These are phyloP conservation scores for Fusarium marasasianum DNA, from an alignment of 2,329 filamentous ascomycete genomes.

Conservation along the genomic window DNA sequence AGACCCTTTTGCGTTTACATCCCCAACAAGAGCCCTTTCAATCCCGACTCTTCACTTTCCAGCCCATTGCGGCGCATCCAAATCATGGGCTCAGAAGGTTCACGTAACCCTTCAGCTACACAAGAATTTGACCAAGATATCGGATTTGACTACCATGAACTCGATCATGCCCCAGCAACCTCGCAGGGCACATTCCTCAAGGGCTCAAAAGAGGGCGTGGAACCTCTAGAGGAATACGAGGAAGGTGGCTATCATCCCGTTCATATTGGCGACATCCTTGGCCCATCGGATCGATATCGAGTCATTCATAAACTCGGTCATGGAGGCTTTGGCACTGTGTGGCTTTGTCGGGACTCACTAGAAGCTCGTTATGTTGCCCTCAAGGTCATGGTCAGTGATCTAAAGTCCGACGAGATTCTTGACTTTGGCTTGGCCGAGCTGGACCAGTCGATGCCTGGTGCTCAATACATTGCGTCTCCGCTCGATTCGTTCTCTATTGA, in stretches of 20 bases:
- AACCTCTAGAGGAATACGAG: constrained; percentile 5
- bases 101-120: background rate
- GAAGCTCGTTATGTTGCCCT: background rate
- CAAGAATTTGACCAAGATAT: background rate
- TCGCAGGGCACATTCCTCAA: background rate
- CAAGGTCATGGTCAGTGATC: background rate
- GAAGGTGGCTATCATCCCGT: constrained; percentile 21
- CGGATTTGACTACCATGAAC: background rate
- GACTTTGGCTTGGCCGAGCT: background rate
- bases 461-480: fast-evolving
- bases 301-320: constrained; percentile 26
- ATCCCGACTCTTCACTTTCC: background rate
- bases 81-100: background rate
- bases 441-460: background rate
- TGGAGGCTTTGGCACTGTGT: constrained; percentile 14
- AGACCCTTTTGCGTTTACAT: background rate
- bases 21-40: background rate
- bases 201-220: background rate
- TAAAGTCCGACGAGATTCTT: background rate
- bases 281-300: background rate
- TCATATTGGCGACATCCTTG: background rate
- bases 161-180: background rate
- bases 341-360: background rate
- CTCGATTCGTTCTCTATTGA: background rate
- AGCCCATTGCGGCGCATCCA: background rate